phyloP scores from a whole-genome alignment of 73 alveolate genomes.

The Durusdinium trenchii region DNA sequence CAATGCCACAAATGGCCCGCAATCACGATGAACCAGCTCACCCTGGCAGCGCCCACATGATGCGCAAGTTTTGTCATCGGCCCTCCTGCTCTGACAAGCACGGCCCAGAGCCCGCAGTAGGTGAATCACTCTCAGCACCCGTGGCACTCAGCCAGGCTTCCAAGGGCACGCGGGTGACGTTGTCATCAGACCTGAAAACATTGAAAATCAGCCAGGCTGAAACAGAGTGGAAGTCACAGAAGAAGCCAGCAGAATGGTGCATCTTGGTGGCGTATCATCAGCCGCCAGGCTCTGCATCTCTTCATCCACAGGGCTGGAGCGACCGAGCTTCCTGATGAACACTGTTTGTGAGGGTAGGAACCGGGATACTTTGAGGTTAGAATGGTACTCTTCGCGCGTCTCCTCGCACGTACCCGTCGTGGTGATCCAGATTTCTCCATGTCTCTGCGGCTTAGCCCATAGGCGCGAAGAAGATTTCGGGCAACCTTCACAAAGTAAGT shows the following conservation, averaged over 20 bases:
- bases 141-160: conserved; percentile 35
- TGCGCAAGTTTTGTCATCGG: too few relatives aligned
- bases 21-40: too few relatives aligned
- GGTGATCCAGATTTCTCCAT: neutral
- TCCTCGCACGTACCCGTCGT: conserved; percentile 55
- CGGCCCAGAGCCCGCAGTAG: conserved; percentile 51
- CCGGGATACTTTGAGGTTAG: neutral
- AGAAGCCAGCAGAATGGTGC: neutral
- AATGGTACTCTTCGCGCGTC: neutral
- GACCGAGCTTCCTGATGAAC: conserved; percentile 72
- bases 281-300: conserved; percentile 88
- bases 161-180: conserved; percentile 43
- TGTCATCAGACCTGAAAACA: neutral
- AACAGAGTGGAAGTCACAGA: neutral
- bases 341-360: neutral
- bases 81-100: neutral
- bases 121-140: conserved; percentile 17
- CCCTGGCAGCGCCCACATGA: too few relatives aligned
- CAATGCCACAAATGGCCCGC: too few relatives aligned
- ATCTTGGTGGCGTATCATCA: neutral
- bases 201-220: neutral
- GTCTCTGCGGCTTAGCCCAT: neutral
- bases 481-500: neutral
- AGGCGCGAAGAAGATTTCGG: conserved; percentile 62
- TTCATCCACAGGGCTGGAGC: conserved; percentile 19